Evolutionary conservation across 257 asterid genomes (phyloP).

Genomic region (Perilla frutescens): DNA sequence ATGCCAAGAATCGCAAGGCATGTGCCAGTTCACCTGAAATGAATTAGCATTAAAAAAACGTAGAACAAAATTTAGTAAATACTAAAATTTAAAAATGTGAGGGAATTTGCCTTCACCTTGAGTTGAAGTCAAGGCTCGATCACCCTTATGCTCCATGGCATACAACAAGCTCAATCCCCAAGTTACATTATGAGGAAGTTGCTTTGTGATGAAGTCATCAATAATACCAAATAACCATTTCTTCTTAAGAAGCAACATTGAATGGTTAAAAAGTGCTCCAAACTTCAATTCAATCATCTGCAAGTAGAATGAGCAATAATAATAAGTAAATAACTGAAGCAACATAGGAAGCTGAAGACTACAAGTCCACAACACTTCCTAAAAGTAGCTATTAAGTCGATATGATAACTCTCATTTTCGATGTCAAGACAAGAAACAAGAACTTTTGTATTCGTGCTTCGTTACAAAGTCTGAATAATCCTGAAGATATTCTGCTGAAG

Average conservation of each 20-base stretch:
- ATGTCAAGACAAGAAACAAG: slow-evolving; percentile 11
- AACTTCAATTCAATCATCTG: slow-evolving; percentile 96
- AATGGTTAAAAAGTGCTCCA: slow-evolving; percentile 77
- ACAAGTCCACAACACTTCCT: neutral
- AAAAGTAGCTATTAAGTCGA: slow-evolving; percentile 26
- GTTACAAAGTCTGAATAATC: slow-evolving; percentile 20
- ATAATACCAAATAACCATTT: slow-evolving; percentile 90
- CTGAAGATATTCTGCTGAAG: neutral
- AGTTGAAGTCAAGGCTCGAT: slow-evolving; percentile 92
- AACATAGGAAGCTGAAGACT: slow-evolving; percentile 26
- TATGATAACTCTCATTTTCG: slow-evolving; percentile 10
- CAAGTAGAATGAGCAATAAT: slow-evolving; percentile 31
- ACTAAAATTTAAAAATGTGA: neutral
- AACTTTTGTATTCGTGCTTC: slow-evolving; percentile 18
- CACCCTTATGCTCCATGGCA: slow-evolving; percentile 96
- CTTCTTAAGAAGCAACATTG: slow-evolving; percentile 80
- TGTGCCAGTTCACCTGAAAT: slow-evolving; percentile 94
- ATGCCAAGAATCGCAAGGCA: slow-evolving; percentile 93
- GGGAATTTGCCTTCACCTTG: slow-evolving; percentile 66
- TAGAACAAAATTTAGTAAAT: slow-evolving; percentile 20
- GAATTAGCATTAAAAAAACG: slow-evolving; percentile 19
- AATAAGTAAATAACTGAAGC: slow-evolving; percentile 15
- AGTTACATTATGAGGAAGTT: slow-evolving; percentile 98
- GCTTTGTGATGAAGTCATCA: slow-evolving; percentile 95
- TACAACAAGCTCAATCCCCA: slow-evolving; percentile 98